Conservation (phyloP, 2,329 filamentous ascomycete genomes). For the Aureobasidium musti region DNA sequence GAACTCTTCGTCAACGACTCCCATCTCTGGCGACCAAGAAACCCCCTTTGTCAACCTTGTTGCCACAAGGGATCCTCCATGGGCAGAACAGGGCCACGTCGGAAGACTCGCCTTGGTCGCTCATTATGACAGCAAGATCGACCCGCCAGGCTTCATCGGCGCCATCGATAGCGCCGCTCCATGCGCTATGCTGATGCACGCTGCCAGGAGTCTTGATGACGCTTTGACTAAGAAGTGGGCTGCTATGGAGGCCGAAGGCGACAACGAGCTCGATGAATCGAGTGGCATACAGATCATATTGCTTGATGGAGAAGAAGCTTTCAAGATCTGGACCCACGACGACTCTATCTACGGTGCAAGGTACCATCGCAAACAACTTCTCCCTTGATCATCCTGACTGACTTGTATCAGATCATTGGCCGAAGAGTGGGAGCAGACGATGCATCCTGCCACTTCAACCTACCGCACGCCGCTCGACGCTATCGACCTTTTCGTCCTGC, state of each 20-base stretch:
- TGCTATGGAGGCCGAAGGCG: slow-evolving; percentile 60
- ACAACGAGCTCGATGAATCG: slow-evolving; percentile 64
- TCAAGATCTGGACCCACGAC: slow-evolving; percentile 71
- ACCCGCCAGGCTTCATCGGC: slow-evolving; percentile 83
- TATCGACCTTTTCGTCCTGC: slow-evolving; percentile 86
- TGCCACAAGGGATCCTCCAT: slow-evolving; percentile 84
- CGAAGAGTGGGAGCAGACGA: slow-evolving; percentile 71
- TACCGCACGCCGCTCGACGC: slow-evolving; percentile 73
- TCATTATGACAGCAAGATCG: slow-evolving; percentile 86
- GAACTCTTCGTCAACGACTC: slow-evolving; percentile 85
- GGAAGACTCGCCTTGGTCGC: slow-evolving; percentile 83
- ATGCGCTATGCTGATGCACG: slow-evolving; percentile 90
- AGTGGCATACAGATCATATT: slow-evolving; percentile 86
- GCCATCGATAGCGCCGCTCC: slow-evolving; percentile 92
- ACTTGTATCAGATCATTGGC: slow-evolving; percentile 63
- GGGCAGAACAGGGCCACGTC: slow-evolving; percentile 71
- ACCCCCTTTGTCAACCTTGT: slow-evolving; percentile 88
- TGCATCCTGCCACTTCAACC: slow-evolving; percentile 70
- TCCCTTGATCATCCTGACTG: slow-evolving; percentile 4
- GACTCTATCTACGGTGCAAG: slow-evolving; percentile 90
- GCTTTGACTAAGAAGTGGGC: slow-evolving; percentile 82
- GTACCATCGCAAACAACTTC: slow-evolving; percentile 46
- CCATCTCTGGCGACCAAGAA: slow-evolving; percentile 67
- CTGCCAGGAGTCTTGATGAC: slow-evolving; percentile 74
- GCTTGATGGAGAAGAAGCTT: slow-evolving; percentile 93